Conservation (phyloP, 768 basidiomycete genomes). For the Phlegmacium glaucopus region DNA sequence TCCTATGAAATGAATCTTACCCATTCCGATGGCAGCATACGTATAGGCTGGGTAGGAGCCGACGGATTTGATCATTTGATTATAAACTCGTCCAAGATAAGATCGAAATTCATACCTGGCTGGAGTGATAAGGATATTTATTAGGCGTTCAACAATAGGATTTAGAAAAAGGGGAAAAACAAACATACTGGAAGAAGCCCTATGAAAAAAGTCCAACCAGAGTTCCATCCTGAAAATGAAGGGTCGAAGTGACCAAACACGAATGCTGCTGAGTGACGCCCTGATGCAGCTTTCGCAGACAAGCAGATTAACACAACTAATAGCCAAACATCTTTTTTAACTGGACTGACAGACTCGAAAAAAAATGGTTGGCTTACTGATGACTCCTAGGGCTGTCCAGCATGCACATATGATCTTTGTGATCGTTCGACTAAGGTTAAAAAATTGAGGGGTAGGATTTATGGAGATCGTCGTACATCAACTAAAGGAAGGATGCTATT, state of each 20-base stretch:
- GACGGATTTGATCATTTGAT: background rate
- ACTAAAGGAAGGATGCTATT: constrained; percentile 47
- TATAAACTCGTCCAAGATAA: background rate
- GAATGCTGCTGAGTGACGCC: constrained; percentile 51
- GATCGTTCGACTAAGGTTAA: background rate
- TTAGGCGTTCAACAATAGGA: background rate
- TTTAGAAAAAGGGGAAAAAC: background rate
- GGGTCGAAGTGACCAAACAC: constrained; percentile 58
- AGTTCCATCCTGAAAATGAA: constrained; percentile 63
- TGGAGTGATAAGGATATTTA: constrained; percentile 5
- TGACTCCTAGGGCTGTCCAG: constrained; percentile 60
- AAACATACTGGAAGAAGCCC: constrained; percentile 52
- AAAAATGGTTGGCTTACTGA: constrained; percentile 29
- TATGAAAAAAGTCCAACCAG: constrained; percentile 69
- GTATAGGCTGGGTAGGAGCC: constrained; percentile 40
- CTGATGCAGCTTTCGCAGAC: constrained; percentile 53
- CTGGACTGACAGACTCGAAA: background rate
- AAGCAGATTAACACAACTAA: constrained; percentile 54
- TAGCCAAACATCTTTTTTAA: background rate
- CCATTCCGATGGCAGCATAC: constrained; percentile 61
- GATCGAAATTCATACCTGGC: constrained; percentile 26
- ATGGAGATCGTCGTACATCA: constrained; percentile 36
- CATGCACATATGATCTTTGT: constrained; percentile 54
- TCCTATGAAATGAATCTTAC: constrained; percentile 23
- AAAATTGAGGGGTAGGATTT: background rate